Evolutionary conservation across 257 asterid genomes (phyloP).

Genomic region (Henckelia pumila): DNA sequence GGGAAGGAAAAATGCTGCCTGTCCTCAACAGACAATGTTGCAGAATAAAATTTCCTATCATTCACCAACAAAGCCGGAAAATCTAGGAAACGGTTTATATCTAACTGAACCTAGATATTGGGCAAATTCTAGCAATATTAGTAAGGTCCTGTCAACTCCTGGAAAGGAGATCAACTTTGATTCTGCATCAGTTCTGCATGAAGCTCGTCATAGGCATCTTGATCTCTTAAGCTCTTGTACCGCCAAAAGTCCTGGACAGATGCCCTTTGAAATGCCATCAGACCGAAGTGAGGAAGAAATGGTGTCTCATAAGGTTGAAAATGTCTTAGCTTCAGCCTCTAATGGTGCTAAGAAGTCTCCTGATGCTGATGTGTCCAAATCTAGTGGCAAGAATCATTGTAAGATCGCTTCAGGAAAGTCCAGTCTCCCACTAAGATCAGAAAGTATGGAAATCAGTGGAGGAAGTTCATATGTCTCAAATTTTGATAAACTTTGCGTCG

Average conservation of each 20-base stretch:
- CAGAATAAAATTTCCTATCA: conserved; percentile 35
- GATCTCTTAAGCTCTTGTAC: conserved; percentile 31
- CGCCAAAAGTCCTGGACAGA: conserved; percentile 29
- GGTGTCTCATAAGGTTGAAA: conserved; percentile 29
- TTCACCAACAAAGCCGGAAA: conserved; percentile 35
- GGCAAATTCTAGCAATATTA: conserved; percentile 27
- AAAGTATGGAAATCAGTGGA: conserved; percentile 31
- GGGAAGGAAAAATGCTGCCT: conserved; percentile 32
- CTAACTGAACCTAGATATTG: conserved; percentile 33
- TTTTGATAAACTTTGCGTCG: conserved; percentile 23
- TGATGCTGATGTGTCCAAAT: conserved; percentile 32
- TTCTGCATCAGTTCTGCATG: conserved; percentile 26
- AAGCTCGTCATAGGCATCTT: conserved; percentile 27
- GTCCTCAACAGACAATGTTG: conserved; percentile 34
- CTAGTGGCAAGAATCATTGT: conserved; percentile 29
- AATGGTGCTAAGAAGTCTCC: conserved; percentile 41
- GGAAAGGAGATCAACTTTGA: conserved; percentile 32
- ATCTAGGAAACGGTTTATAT: conserved; percentile 29
- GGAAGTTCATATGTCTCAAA: conserved; percentile 32
- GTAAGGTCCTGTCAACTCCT: conserved; percentile 31
- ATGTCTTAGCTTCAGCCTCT: conserved; percentile 36
- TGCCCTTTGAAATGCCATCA: conserved; percentile 32
- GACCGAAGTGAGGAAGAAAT: conserved; percentile 19
- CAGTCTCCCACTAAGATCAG: conserved; percentile 35
- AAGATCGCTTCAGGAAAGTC: conserved; percentile 35